Evolutionary conservation across 371 early-diverging fungal genomes (phyloP).

Genomic region (Coemansia sp.): DNA sequence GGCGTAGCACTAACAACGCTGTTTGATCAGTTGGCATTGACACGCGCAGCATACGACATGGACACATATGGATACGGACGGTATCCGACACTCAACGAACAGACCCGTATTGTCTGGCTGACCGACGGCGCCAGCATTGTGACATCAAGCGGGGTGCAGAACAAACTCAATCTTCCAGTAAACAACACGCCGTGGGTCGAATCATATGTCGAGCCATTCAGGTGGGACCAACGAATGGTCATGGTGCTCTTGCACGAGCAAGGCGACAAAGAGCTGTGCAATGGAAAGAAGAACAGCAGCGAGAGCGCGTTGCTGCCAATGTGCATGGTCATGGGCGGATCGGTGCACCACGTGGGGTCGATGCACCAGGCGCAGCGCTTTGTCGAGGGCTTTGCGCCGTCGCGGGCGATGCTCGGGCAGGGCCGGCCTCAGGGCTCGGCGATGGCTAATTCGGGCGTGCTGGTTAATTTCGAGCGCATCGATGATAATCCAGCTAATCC

Average conservation of each 20-base stretch:
- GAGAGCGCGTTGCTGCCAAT: slow-evolving; percentile 59
- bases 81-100: slow-evolving; percentile 59
- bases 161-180: slow-evolving; percentile 62
- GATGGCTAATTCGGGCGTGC: slow-evolving; percentile 57
- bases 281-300: slow-evolving; percentile 34
- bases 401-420: slow-evolving; percentile 10
- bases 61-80: slow-evolving; percentile 69
- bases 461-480: slow-evolving; percentile 60
- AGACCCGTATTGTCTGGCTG: slow-evolving; percentile 68
- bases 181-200: slow-evolving; percentile 59
- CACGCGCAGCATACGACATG: slow-evolving; percentile 57
- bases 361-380: slow-evolving; percentile 50
- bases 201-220: slow-evolving; percentile 65
- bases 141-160: slow-evolving; percentile 46
- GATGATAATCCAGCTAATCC: slow-evolving; percentile 49
- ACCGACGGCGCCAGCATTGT: slow-evolving; percentile 63
- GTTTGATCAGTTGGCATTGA: slow-evolving; percentile 62
- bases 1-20: slow-evolving; percentile 59
- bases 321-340: slow-evolving; percentile 67
- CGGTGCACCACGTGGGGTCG: slow-evolving; percentile 44
- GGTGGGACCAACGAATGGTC: slow-evolving; percentile 72
- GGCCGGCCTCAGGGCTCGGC: slow-evolving; percentile 40
- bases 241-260: slow-evolving; percentile 60
- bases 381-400: slow-evolving; percentile 41
- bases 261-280: slow-evolving; percentile 44